Evolutionary conservation across 805 yeast species (phyloP).

Genomic region (Kuraishia ogatae): DNA sequence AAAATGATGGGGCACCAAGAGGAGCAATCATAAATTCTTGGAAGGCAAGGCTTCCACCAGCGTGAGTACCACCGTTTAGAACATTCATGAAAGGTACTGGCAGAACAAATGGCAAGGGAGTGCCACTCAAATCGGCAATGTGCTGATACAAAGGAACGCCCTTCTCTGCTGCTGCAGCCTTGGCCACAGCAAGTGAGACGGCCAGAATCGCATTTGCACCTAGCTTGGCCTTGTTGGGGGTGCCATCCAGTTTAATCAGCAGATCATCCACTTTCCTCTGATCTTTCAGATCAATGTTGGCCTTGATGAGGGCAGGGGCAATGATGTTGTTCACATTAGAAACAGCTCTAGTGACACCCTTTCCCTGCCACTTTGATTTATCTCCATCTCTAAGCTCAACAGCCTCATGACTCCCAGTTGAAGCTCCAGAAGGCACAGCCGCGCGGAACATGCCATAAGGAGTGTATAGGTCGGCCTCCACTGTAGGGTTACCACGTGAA

Average conservation of each 20-base stretch:
- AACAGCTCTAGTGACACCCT: conserved; percentile 97
- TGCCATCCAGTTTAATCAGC: conserved; percentile 84
- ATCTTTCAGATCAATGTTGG: conserved; percentile 74
- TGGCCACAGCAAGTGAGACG: conserved; percentile 94
- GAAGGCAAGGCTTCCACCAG: conserved; percentile 98
- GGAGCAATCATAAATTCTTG: conserved; percentile 99
- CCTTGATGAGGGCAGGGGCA: conserved; percentile 88
- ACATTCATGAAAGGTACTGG: conserved; percentile 99
- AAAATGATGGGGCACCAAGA: conserved; percentile 78
- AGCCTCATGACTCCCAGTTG: conserved; percentile 99
- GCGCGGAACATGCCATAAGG: conserved; percentile 92
- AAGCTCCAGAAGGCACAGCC: conserved; percentile 99
- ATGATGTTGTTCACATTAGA: conserved; percentile 90
- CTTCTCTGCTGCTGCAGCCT: conserved; percentile 97
- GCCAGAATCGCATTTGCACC: conserved; percentile 99
- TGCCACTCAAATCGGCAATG: conserved; percentile 70
- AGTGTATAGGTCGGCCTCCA: conserved; percentile 94
- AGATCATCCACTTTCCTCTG: conserved; percentile 84
- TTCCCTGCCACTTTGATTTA: conserved; percentile 95
- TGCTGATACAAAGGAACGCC: conserved; percentile 89
- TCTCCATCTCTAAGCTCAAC: conserved; percentile 97
- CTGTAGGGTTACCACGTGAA: conserved; percentile 99
- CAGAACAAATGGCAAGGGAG: conserved; percentile 79
- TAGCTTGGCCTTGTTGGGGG: conserved; percentile 92
- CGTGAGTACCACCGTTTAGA: conserved; percentile 99